Evolutionary conservation across 805 yeast genomes (phyloP).

Genomic region (Suhomyces emberorum): DNA sequence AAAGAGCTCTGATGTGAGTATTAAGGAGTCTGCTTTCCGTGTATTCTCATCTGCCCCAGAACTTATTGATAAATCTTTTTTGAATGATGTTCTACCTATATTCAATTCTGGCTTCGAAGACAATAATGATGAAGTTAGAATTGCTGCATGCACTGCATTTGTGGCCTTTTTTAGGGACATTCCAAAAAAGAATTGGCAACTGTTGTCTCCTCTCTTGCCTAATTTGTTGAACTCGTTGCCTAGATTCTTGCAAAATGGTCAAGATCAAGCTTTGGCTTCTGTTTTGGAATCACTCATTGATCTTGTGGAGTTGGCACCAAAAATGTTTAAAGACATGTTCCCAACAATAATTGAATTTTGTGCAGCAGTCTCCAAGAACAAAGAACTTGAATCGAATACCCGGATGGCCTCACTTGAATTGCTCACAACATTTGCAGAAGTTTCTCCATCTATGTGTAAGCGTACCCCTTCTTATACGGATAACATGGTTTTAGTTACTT

Average conservation of each 20-base stretch:
- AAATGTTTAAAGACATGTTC: slow-evolving; percentile 89
- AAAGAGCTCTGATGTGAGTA: slow-evolving; percentile 51
- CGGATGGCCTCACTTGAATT: slow-evolving; percentile 87
- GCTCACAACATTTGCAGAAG: slow-evolving; percentile 85
- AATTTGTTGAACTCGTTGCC: slow-evolving; percentile 83
- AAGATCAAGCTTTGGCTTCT: slow-evolving; percentile 76
- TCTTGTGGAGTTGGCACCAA: slow-evolving; percentile 89
- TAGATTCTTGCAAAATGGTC: slow-evolving; percentile 72
- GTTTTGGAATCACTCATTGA: slow-evolving; percentile 90
- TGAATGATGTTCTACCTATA: slow-evolving; percentile 58
- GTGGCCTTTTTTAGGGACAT: slow-evolving; percentile 81
- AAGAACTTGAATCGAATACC: slow-evolving; percentile 72
- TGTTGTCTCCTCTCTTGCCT: slow-evolving; percentile 77
- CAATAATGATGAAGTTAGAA: slow-evolving; percentile 74
- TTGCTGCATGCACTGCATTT: slow-evolving; percentile 89
- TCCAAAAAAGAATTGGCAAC: slow-evolving; percentile 76
- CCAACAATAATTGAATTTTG: slow-evolving; percentile 83
- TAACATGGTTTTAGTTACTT: slow-evolving; percentile 66
- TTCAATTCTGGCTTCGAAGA: slow-evolving; percentile 83
- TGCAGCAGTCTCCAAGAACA: slow-evolving; percentile 76
- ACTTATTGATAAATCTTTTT: slow-evolving; percentile 58
- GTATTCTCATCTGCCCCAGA: slow-evolving; percentile 83
- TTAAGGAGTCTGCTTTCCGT: slow-evolving; percentile 89
- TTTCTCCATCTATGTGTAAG: slow-evolving; percentile 94
- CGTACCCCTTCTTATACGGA: slow-evolving; percentile 68